These are phyloP conservation scores for Sodiomyces alkalinus DNA, from an alignment of 2,329 filamentous ascomycete genomes.

Conservation along the genomic window DNA sequence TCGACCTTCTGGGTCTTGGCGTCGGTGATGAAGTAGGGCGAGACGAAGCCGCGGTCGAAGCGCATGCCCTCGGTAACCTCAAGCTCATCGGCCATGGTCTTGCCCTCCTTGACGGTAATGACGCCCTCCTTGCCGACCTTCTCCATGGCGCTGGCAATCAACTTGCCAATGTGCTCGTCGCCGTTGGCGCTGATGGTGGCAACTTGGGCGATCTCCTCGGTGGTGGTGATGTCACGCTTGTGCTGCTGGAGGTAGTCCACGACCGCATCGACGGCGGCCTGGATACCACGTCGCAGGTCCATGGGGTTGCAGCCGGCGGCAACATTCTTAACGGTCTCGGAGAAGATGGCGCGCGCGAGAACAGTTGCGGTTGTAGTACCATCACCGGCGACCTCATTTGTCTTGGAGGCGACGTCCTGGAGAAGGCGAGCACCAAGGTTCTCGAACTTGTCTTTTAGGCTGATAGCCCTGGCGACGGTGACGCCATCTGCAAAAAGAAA, in stretches of 20 bases:
- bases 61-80: constrained; percentile 99
- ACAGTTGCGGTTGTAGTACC: constrained; percentile 97
- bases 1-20: constrained; percentile 97
- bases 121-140: constrained; percentile 99
- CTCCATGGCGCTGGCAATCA: constrained; percentile 98
- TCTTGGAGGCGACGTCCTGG: constrained; percentile 97
- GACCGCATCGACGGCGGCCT: constrained; percentile 88
- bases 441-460: constrained; percentile 97
- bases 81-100: constrained; percentile 94
- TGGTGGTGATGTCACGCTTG: constrained; percentile 97
- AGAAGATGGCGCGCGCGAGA: constrained; percentile 94
- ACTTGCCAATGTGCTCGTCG: constrained; percentile 83
- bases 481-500: constrained; percentile 66
- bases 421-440: constrained; percentile 94
- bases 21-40: constrained; percentile 99
- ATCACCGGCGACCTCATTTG: constrained; percentile 97
- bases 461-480: constrained; percentile 77
- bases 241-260: constrained; percentile 89
- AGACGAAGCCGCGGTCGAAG: constrained; percentile 97
- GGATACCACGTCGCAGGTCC: constrained; percentile 93
- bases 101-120: constrained; percentile 99
- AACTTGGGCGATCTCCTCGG: constrained; percentile 92
- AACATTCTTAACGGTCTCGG: constrained; percentile 99
- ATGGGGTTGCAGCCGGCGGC: constrained; percentile 99
- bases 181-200: constrained; percentile 98